A percentile compares a stretch with the other conserved stretches of the same genome.
Conservation (phyloP, 2,329 filamentous ascomycete species). For the Botrytis tulipae region DNA sequence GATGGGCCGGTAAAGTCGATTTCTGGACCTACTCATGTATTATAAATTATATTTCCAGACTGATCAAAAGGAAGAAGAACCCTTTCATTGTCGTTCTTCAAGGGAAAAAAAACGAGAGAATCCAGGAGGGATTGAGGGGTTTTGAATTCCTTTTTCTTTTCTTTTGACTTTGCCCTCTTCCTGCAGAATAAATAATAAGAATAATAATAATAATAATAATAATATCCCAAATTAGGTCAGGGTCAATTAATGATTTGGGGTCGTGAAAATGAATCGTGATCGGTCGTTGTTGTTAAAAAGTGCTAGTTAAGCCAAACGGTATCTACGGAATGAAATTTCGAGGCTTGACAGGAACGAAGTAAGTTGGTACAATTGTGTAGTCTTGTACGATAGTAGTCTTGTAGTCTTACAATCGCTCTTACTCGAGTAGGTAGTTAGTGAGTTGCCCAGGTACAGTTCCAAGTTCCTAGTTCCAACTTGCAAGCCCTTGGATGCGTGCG, state of each 20-base stretch:
- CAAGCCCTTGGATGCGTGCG: neutral
- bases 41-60: no score
- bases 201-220: neutral
- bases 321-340: neutral
- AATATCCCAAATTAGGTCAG: neutral
- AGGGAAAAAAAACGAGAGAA: neutral
- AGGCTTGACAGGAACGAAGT: neutral
- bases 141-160: conserved; percentile 11
- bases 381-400: neutral
- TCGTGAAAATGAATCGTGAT: neutral
- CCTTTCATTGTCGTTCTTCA: conserved; percentile 6
- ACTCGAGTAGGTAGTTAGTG: neutral
- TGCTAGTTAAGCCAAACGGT: neutral
- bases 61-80: neutral
- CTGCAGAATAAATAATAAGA: neutral
- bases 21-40: no score
- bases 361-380: neutral
- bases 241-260: neutral
- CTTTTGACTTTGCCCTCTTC: conserved; percentile 5
- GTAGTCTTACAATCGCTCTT: neutral
- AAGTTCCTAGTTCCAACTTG: neutral
- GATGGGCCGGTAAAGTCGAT: no score
- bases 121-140: conserved; percentile 2
- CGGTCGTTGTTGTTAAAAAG: neutral
- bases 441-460: neutral